Conservation (phyloP, 2,329 filamentous ascomycete genomes). For the Colletotrichum noveboracense region DNA sequence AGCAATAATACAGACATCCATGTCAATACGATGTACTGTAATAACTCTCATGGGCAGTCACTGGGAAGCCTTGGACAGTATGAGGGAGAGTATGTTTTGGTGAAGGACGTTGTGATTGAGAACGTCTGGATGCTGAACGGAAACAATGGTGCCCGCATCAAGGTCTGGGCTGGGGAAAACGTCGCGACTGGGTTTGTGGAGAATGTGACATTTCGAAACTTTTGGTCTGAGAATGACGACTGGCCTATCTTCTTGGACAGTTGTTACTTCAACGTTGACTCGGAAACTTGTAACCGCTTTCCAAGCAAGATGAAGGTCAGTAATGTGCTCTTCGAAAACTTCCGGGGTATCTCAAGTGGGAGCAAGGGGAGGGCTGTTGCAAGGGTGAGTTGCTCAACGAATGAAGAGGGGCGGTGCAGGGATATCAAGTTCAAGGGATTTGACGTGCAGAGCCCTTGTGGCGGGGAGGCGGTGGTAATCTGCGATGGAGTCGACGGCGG, state of each 20-base stretch:
- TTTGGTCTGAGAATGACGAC: conserved; percentile 64
- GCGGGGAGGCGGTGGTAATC: conserved; percentile 46
- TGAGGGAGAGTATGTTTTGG: conserved; percentile 55
- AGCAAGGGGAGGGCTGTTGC: conserved; percentile 59
- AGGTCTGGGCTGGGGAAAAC: conserved; percentile 63
- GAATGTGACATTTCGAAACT: conserved; percentile 67
- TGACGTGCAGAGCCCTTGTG: conserved; percentile 55
- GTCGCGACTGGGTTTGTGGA: conserved; percentile 65
- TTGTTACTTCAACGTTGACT: conserved; percentile 63
- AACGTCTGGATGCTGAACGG: conserved; percentile 60
- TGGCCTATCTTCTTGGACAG: conserved; percentile 63
- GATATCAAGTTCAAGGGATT: conserved; percentile 62
- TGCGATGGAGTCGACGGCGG: conserved; percentile 53
- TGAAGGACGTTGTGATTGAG: conserved; percentile 62
- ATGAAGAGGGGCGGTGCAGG: conserved; percentile 55
- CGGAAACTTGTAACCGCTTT: conserved; percentile 54
- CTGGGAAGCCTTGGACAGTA: conserved; percentile 66
- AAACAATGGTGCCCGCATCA: conserved; percentile 61
- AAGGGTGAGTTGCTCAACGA: conserved; percentile 59
- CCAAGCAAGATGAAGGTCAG: conserved; percentile 63
- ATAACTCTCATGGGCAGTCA: conserved; percentile 61
- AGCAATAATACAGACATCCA: conserved; percentile 63
- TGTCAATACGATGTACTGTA: conserved; percentile 65
- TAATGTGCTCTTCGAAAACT: conserved; percentile 63
- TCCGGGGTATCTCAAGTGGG: conserved; percentile 62